Percentiles rank a stretch among this genome's conserved stretches.
phyloP scores from a whole-genome alignment of 2,329 filamentous ascomycete species.

The Paecilomyces sp. region DNA sequence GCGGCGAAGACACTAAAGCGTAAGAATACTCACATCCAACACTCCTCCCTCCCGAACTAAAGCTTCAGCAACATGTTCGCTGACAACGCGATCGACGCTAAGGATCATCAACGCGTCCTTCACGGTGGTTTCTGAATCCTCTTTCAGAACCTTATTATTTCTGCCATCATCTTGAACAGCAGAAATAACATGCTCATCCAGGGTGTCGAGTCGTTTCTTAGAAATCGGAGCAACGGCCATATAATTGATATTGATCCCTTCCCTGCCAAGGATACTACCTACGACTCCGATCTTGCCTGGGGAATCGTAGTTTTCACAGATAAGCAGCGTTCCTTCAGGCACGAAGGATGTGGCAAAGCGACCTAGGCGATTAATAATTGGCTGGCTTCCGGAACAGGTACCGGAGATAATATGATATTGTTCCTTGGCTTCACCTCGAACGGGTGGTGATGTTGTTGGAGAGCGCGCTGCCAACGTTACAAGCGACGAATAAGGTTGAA shows the following conservation, averaged over 20 bases:
- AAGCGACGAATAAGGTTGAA: slow-evolving; percentile 61
- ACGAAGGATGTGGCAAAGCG: slow-evolving; percentile 67
- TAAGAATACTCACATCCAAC: slow-evolving; percentile 47
- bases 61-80: slow-evolving; percentile 45
- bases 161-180: background rate
- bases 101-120: slow-evolving; percentile 78
- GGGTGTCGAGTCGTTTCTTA: slow-evolving; percentile 8
- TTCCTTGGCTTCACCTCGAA: slow-evolving; percentile 20
- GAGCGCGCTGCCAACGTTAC: slow-evolving; percentile 59
- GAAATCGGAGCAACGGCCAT: slow-evolving; percentile 61
- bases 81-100: slow-evolving; percentile 61
- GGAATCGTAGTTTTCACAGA: slow-evolving; percentile 73
- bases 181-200: background rate
- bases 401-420: slow-evolving; percentile 47
- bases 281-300: slow-evolving; percentile 79
- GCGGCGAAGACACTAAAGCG: slow-evolving; percentile 24
- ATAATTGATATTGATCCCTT: slow-evolving; percentile 70
- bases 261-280: slow-evolving; percentile 60
- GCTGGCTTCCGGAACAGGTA: slow-evolving; percentile 28
- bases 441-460: slow-evolving; percentile 26
- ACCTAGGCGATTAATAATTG: slow-evolving; percentile 64
- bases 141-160: slow-evolving; percentile 11
- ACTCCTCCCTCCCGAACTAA: slow-evolving; percentile 46
- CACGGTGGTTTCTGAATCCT: slow-evolving; percentile 18
- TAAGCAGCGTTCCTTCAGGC: slow-evolving; percentile 66